Conservation (phyloP, 2,329 filamentous ascomycete genomes). For the Trichoderma oligosporum region DNA sequence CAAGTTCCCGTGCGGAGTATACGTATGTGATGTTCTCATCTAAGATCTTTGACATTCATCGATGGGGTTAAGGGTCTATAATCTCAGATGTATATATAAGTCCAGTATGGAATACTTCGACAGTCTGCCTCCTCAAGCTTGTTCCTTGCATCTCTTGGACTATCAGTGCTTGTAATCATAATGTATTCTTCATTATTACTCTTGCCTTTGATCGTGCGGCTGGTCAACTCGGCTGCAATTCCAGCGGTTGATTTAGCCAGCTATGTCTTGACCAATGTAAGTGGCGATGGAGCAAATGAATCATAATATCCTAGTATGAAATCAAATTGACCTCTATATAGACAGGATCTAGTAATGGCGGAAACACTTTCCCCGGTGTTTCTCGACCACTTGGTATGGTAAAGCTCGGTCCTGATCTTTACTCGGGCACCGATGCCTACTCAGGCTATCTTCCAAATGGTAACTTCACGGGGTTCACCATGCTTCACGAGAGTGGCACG, state of each 20-base stretch:
- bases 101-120: background rate
- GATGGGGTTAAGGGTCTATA: background rate
- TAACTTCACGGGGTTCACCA: conserved; percentile 56
- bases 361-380: conserved; percentile 50
- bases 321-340: conserved; percentile 23
- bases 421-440: conserved; percentile 48
- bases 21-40: background rate
- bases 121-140: background rate
- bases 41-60: background rate
- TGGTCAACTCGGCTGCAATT: background rate
- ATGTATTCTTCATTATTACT: conserved; percentile 16
- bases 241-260: conserved; percentile 27
- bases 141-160: background rate
- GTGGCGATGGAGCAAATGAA: conserved; percentile 12
- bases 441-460: conserved; percentile 50
- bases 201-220: background rate
- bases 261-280: conserved; percentile 37
- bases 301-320: background rate
- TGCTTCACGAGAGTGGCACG: conserved; percentile 65
- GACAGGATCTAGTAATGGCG: conserved; percentile 45
- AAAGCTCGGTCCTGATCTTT: conserved; percentile 49
- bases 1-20: conserved; percentile 1
- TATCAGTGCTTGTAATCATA: conserved; percentile 4
- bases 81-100: conserved; percentile 7
- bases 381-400: conserved; percentile 46